These are phyloP conservation scores for Eucalyptus erythrocorys DNA, from an alignment of 345 rosid species.

Conservation along the genomic window DNA sequence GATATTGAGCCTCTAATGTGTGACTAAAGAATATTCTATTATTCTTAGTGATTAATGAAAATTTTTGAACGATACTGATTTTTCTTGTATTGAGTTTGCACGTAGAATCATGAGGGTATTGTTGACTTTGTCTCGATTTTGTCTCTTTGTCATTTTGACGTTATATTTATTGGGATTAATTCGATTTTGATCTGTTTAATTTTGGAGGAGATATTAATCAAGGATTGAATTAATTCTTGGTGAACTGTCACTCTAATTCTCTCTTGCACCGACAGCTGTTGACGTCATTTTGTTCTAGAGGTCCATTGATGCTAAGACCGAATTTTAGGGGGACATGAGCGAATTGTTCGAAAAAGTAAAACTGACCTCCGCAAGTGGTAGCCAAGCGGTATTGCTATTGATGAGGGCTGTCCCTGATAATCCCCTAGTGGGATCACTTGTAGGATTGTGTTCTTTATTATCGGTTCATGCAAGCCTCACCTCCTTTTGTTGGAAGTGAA, in stretches of 20 bases:
- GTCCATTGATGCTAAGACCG: not conserved
- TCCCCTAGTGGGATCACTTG: rapidly evolving
- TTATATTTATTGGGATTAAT: no score
- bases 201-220: no score
- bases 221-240: no score
- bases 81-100: no score
- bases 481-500: rapidly evolving
- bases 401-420: no score
- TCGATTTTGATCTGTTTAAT: rapidly evolving
- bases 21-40: no score
- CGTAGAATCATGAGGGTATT: rapidly evolving
- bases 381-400: no score
- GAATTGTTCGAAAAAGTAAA: not conserved
- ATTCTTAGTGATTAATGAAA: no score
- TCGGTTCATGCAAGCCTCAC: rapidly evolving
- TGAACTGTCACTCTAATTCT: no score
- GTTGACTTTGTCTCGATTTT: rapidly evolving
- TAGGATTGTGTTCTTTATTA: no score
- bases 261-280: rapidly evolving
- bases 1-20: rapidly evolving
- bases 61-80: rapidly evolving
- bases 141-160: rapidly evolving
- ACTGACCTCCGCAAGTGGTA: not conserved
- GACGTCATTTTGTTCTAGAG: not conserved
- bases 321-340: no score